These are phyloP conservation scores for Corymbia calophylla DNA, from an alignment of 441 rosid species.

Conservation along the genomic window DNA sequence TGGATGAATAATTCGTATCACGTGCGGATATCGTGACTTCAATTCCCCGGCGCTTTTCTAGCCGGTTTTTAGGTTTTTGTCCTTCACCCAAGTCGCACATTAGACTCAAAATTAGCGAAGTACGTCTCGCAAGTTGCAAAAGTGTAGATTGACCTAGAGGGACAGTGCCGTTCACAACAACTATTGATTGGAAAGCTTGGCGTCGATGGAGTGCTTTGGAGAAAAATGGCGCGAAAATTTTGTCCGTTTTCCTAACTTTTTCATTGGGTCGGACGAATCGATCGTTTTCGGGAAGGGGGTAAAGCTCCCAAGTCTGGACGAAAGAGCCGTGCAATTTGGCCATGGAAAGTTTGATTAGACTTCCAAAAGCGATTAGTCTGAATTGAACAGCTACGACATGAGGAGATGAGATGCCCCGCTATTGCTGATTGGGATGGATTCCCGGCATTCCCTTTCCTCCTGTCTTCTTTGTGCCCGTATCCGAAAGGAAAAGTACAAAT, in stretches of 20 bases:
- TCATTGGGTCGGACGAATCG: background rate
- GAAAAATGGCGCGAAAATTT: background rate
- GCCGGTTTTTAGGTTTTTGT: background rate
- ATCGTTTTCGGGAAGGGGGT: background rate
- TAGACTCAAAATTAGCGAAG: background rate
- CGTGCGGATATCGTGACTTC: background rate
- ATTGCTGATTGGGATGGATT: background rate
- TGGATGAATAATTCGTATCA: background rate
- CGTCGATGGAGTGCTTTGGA: background rate
- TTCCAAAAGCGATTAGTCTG: background rate
- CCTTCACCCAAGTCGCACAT: background rate
- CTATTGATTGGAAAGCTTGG: background rate
- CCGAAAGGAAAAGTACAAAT: background rate
- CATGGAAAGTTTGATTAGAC: background rate
- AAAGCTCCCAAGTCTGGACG: background rate
- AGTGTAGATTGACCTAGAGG: background rate
- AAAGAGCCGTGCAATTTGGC: rapidly evolving
- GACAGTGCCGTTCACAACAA: background rate
- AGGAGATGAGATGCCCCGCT: background rate
- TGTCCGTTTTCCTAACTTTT: background rate
- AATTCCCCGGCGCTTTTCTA: background rate
- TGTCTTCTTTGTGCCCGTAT: background rate
- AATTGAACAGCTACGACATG: background rate
- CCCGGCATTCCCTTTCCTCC: background rate
- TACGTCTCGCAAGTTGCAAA: background rate